Conservation (phyloP, 495 filamentous ascomycete species). For the Bacidia gigantensis region DNA sequence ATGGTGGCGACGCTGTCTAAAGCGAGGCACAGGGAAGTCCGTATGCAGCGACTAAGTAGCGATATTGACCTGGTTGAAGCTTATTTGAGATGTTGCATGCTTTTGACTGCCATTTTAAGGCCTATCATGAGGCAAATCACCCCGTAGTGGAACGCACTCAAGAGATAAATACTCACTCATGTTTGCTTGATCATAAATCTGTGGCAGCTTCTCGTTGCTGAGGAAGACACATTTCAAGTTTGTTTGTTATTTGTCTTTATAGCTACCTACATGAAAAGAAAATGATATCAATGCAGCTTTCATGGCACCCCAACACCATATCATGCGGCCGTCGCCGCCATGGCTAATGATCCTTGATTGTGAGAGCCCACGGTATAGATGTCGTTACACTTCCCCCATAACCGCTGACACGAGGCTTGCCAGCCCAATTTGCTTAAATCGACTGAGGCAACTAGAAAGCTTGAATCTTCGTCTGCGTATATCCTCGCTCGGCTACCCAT, state of each 20-base stretch:
- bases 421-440: conserved; percentile 11
- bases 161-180: too few relatives aligned
- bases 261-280: not conserved
- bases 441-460: conserved; percentile 8
- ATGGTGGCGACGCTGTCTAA: not conserved
- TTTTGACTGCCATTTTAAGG: too few relatives aligned
- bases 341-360: not conserved
- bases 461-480: conserved; percentile 6
- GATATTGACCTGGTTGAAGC: too few relatives aligned
- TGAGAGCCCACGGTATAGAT: not conserved
- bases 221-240: too few relatives aligned
- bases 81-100: too few relatives aligned
- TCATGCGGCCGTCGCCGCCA: not conserved
- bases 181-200: too few relatives aligned
- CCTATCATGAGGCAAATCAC: too few relatives aligned
- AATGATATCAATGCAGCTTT: not conserved
- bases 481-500: conserved; percentile 11
- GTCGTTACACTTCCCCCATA: conserved; percentile 10
- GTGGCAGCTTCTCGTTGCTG: not conserved
- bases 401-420: conserved; percentile 8
- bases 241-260: too few relatives aligned
- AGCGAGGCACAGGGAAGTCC: too few relatives aligned
- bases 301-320: not conserved
- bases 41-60: too few relatives aligned
- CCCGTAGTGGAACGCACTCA: too few relatives aligned